Percentiles rank a stretch among this genome's conserved stretches.
These are phyloP conservation scores for Vinca minor DNA, from an alignment of 257 asterid species.

Conservation along the genomic window DNA sequence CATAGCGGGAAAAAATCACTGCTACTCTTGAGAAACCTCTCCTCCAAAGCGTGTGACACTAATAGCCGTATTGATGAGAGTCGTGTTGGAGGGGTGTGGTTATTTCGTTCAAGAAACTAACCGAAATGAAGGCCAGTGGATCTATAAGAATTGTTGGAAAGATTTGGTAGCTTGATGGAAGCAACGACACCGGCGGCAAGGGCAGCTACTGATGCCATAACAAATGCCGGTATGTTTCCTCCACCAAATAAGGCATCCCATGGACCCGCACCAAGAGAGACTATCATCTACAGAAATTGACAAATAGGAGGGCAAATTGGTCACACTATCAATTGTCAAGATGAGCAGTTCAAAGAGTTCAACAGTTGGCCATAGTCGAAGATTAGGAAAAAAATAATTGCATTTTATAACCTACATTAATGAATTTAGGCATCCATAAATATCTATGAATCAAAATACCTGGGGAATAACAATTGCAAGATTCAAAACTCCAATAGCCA, in stretches of 20 bases:
- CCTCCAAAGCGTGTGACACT: not conserved
- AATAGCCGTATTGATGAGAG: not conserved
- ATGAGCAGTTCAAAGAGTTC: not conserved
- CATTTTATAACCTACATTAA: not conserved
- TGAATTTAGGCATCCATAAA: not conserved
- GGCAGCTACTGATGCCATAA: slow-evolving; percentile 63
- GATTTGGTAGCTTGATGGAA: slow-evolving; percentile 56
- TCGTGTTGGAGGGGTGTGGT: not conserved
- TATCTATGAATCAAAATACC: slow-evolving; percentile 41
- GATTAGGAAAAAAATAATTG: not conserved
- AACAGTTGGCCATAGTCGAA: not conserved
- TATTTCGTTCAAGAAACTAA: slow-evolving; percentile 22
- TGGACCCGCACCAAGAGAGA: slow-evolving; percentile 99
- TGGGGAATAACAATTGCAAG: slow-evolving; percentile 98
- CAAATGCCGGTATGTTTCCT: slow-evolving; percentile 90
- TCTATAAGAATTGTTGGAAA: slow-evolving; percentile 48
- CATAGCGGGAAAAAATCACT: not conserved
- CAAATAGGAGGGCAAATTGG: not conserved
- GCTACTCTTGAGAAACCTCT: not conserved
- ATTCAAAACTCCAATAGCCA: slow-evolving; percentile 96
- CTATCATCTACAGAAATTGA: slow-evolving; percentile 75
- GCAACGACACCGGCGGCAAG: slow-evolving; percentile 76
- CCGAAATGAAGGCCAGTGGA: slow-evolving; percentile 91
- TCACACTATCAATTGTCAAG: no score
- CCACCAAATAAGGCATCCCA: slow-evolving; percentile 99